A percentile compares a stretch with the other conserved stretches of the same genome.
phyloP scores from a whole-genome alignment of 768 basidiomycete genomes.

The Trametes cinnabarina region DNA sequence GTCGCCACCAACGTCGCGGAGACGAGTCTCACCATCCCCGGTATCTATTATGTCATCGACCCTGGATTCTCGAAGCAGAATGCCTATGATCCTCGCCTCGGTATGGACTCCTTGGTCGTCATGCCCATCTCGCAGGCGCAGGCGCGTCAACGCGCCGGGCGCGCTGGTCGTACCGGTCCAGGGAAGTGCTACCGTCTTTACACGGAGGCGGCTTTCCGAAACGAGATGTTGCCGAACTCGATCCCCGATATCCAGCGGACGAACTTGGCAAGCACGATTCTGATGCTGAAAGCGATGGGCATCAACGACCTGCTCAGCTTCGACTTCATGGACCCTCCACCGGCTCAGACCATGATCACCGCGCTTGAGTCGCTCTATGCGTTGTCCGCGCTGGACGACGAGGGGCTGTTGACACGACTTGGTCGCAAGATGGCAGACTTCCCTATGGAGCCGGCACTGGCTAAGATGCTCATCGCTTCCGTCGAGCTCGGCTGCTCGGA shows the following conservation, averaged over 20 bases:
- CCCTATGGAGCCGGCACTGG: conserved; percentile 93
- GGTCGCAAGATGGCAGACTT: conserved; percentile 99
- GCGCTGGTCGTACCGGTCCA: conserved; percentile 96
- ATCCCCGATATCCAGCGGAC: conserved; percentile 98
- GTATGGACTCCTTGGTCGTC: conserved; percentile 98
- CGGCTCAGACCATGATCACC: conserved; percentile 94
- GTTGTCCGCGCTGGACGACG: conserved; percentile 93
- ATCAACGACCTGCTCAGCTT: conserved; percentile 97
- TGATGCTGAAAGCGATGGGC: conserved; percentile 98
- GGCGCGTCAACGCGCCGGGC: conserved; percentile 91
- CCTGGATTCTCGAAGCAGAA: conserved; percentile 99
- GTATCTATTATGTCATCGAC: conserved; percentile 98
- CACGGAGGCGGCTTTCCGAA: conserved; percentile 96
- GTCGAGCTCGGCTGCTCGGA: conserved; percentile 98
- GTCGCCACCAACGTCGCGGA: conserved; percentile 99
- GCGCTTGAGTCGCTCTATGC: conserved; percentile 94
- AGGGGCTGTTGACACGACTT: conserved; percentile 89
- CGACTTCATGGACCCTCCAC: conserved; percentile 99
- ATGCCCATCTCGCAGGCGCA: conserved; percentile 99
- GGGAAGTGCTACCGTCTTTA: conserved; percentile 98
- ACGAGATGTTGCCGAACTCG: conserved; percentile 97
- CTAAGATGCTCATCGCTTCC: conserved; percentile 98
- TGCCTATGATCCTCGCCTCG: conserved; percentile 93
- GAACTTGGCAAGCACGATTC: conserved; percentile 87
- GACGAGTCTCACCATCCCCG: conserved; percentile 96